Base-by-base conservation (phyloP, 352 stramenopile species). In the Phytophthora constricta region DNA sequence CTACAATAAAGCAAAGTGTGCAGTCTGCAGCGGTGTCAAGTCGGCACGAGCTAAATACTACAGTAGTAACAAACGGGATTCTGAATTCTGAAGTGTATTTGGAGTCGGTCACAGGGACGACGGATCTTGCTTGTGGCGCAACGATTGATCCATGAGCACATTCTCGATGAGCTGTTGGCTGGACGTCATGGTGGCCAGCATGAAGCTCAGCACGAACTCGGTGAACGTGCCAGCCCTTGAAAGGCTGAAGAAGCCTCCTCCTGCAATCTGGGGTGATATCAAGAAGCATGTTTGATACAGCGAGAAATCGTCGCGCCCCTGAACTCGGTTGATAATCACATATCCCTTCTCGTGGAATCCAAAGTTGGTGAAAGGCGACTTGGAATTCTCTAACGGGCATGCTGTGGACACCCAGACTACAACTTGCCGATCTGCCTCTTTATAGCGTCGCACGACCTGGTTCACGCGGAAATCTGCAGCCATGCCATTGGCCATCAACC, bases 271-370 rank as follows among this genome's bases (percentile, higher is more conserved):
- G 1, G 72, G 68, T 23, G 56, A 77, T 48, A 74, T 68, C 33
- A 79, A 33, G 27, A 61, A 77, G 48, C 76, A 81, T 31, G 56
- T 74, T 56, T 81, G 72, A 19, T 79, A 62, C 47, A 81, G 61
- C 14, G 72, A 70, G 26, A 74, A 74, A 33, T 70, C 57, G 22
- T 59, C 58, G 48, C 58, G 50, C 0, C 63, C 63, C 37, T 51
- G 61, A 17, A 71, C 60, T 11, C 70, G 62, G 43, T 72, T 74
- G 26, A 66, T 74, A 22, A 84, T 70, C 16, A 81, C 77, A 51
- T 81, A 84, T 26, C 76, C 72, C 11, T 79, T 76, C 10, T 84
- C 72, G 19, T 39, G 51, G 51, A 84, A 84, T 1, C 65, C 71
- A 19, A 80, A 66, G 42, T 58, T 76, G 4, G 72, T 42, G 37